These are phyloP conservation scores for Entomortierella beljakovae DNA, from an alignment of 192 early-diverging fungal species.

Conservation along the genomic window DNA sequence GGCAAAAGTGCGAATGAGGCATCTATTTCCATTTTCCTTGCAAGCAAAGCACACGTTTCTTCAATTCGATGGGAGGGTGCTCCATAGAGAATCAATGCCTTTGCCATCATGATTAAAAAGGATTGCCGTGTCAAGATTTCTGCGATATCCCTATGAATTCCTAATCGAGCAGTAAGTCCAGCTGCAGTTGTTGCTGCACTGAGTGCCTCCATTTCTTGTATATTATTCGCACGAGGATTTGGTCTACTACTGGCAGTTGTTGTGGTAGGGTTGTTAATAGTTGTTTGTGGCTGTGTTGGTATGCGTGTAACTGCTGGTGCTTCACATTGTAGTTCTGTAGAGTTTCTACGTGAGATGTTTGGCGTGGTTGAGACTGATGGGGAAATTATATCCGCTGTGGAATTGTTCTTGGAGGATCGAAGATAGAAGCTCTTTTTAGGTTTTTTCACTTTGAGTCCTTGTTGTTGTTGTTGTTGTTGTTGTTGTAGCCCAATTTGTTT, in stretches of 20 bases:
- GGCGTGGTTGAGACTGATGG: slow-evolving; percentile 35
- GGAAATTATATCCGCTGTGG: slow-evolving; percentile 18
- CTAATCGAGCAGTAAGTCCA: slow-evolving; percentile 18
- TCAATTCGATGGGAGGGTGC: slow-evolving; percentile 77
- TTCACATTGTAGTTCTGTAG: slow-evolving; percentile 3
- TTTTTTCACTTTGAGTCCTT: slow-evolving; percentile 49
- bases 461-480: too few species aligned
- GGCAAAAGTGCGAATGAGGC: slow-evolving; percentile 77
- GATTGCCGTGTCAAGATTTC: slow-evolving; percentile 77
- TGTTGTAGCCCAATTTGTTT: too few species aligned
- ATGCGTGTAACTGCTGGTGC: slow-evolving; percentile 16
- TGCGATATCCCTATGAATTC: slow-evolving; percentile 63
- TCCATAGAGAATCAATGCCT: slow-evolving; percentile 75
- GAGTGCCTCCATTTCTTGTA: slow-evolving; percentile 48
- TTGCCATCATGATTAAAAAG: slow-evolving; percentile 71
- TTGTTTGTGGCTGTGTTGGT: slow-evolving; percentile 28
- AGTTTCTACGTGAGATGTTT: slow-evolving; percentile 33
- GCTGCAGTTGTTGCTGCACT: slow-evolving; percentile 29
- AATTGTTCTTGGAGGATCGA: slow-evolving; percentile 50
- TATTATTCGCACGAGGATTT: slow-evolving; percentile 15
- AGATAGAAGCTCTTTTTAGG: slow-evolving; percentile 35
- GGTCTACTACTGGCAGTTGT: slow-evolving; percentile 6
- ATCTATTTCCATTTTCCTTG: slow-evolving; percentile 68
- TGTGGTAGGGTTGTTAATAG: slow-evolving; percentile 20
- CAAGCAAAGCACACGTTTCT: slow-evolving; percentile 56